Conservation (phyloP, 805 yeast species). For the Diddensiella transvaalensis region DNA sequence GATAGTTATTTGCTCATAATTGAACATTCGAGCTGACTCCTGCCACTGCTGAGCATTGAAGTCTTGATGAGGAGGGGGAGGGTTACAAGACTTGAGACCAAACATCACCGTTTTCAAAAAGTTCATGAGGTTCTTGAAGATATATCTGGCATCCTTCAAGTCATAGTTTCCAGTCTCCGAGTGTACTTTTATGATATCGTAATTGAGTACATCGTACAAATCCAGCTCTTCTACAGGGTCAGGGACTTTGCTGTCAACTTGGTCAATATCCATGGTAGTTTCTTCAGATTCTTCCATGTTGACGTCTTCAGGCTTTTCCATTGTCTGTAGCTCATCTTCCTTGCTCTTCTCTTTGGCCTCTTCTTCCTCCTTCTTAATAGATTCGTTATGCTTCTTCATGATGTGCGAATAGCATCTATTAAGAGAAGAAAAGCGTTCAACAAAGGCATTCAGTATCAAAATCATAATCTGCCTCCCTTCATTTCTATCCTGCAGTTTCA, state of each 20-base stretch:
- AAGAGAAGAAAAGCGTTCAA: slow-evolving; percentile 71
- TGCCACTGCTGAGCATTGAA: slow-evolving; percentile 65
- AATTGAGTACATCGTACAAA: slow-evolving; percentile 41
- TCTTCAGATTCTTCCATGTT: slow-evolving; percentile 18
- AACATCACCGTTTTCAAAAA: slow-evolving; percentile 86
- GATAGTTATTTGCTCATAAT: slow-evolving; percentile 76
- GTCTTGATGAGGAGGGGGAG: slow-evolving; percentile 54
- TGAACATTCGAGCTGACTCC: slow-evolving; percentile 78
- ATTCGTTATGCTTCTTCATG: slow-evolving; percentile 55
- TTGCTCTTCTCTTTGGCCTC: slow-evolving; percentile 39
- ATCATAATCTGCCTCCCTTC: slow-evolving; percentile 83
- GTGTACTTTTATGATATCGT: slow-evolving; percentile 57
- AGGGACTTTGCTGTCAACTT: slow-evolving; percentile 5
- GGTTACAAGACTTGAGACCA: slow-evolving; percentile 85
- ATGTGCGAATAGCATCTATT: slow-evolving; percentile 69
- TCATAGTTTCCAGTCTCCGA: slow-evolving; percentile 56
- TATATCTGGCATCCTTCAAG: slow-evolving; percentile 79
- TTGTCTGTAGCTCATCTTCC: slow-evolving; percentile 32
- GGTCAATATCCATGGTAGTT: slow-evolving; percentile 3
- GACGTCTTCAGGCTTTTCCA: slow-evolving; percentile 16
- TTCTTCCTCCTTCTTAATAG: slow-evolving; percentile 23
- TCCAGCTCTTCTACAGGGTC: slow-evolving; percentile 33
- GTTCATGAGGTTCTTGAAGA: slow-evolving; percentile 84
- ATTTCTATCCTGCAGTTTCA: slow-evolving; percentile 73
- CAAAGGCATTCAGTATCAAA: slow-evolving; percentile 83